phyloP scores from a whole-genome alignment of 2,329 filamentous ascomycete species.

The Fusarium pseudocircinatum region DNA sequence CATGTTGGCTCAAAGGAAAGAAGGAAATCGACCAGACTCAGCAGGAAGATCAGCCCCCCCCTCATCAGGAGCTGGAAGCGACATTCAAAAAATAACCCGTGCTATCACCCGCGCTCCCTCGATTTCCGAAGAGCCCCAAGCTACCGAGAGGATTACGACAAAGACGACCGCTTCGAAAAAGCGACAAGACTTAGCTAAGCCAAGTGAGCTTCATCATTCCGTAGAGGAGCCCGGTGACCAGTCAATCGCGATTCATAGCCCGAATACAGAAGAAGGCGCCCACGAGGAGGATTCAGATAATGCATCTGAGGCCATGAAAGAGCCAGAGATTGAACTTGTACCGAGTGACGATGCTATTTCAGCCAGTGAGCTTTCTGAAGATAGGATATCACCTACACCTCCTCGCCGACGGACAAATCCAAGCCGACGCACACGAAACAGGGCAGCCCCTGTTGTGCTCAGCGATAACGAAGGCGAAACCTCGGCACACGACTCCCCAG shows the following conservation, averaged over 20 bases:
- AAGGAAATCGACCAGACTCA: background rate
- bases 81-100: background rate
- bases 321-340: background rate
- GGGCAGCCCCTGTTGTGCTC: background rate
- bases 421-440: conserved; percentile 9
- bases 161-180: background rate
- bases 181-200: background rate
- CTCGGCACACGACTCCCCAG: background rate
- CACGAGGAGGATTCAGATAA: background rate
- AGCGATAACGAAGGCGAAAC: conserved; percentile 20
- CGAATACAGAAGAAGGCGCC: background rate
- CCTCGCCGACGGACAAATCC: conserved; percentile 19
- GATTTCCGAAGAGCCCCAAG: background rate
- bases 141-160: background rate
- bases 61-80: background rate
- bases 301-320: background rate
- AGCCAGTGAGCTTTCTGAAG: background rate
- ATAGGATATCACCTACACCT: background rate
- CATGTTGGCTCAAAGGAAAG: conserved; percentile 53
- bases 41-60: background rate
- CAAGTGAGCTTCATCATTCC: background rate
- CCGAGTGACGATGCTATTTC: background rate
- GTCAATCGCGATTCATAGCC: background rate
- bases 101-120: background rate
- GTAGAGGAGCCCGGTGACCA: background rate